phyloP scores from a whole-genome alignment of 331 rosid genomes.

The Rhamnella rubrinervis region DNA sequence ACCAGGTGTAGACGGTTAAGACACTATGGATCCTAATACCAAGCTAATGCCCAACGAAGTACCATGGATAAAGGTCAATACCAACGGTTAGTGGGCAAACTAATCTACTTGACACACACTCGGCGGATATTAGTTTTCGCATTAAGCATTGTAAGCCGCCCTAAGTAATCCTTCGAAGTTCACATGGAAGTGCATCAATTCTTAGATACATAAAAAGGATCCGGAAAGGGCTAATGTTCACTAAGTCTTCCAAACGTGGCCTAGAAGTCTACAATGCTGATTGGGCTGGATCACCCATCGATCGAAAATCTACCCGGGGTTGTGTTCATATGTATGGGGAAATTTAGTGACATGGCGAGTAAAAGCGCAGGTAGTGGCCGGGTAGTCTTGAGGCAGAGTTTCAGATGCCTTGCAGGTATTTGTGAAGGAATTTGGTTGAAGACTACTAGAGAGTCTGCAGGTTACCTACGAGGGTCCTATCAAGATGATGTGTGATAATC shows the following conservation, averaged over 20 bases:
- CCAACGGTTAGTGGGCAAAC: background rate
- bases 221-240: background rate
- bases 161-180: background rate
- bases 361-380: background rate
- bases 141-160: background rate
- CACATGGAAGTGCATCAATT: background rate
- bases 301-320: background rate
- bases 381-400: background rate
- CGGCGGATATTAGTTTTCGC: background rate
- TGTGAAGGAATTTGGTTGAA: too few relatives aligned
- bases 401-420: background rate
- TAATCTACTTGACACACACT: background rate
- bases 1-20: background rate
- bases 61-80: background rate
- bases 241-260: background rate
- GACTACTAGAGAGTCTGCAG: too few relatives aligned
- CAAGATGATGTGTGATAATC: too few relatives aligned
- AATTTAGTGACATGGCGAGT: background rate
- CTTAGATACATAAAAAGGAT: background rate
- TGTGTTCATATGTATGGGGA: background rate
- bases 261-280: background rate
- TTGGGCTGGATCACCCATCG: background rate
- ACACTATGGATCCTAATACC: background rate
- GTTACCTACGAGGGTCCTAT: too few relatives aligned
- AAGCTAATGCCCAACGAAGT: background rate